These are phyloP conservation scores for Talinum fruticosum DNA, from an alignment of 148 eudicot species.

Conservation along the genomic window DNA sequence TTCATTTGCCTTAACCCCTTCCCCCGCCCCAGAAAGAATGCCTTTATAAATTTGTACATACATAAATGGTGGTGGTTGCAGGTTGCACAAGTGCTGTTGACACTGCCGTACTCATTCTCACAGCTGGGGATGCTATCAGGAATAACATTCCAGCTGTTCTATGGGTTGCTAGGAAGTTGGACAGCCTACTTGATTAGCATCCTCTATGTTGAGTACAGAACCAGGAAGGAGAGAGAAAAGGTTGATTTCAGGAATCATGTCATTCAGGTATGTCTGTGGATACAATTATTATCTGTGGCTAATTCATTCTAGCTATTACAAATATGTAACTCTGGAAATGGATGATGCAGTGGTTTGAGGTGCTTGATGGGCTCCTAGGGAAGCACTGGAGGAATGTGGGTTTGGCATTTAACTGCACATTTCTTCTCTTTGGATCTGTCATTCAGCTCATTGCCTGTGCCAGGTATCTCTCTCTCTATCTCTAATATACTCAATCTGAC, in stretches of 20 bases:
- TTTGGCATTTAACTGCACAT: constrained; percentile 88
- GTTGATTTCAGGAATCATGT: constrained; percentile 93
- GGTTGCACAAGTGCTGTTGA: constrained; percentile 94
- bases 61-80: constrained; percentile 28
- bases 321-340: too few relatives aligned
- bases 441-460: constrained; percentile 98
- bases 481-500: neutral
- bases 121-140: constrained; percentile 92
- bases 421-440: constrained; percentile 92
- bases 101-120: constrained; percentile 94
- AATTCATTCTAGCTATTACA: too few relatives aligned
- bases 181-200: constrained; percentile 88
- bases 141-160: constrained; percentile 70
- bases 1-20: neutral
- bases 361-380: constrained; percentile 88
- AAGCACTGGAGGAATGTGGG: constrained; percentile 97
- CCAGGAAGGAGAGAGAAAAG: constrained; percentile 89
- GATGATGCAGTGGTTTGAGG: constrained; percentile 93
- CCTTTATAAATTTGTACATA: neutral
- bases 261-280: constrained; percentile 94
- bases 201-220: constrained; percentile 90
- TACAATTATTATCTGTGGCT: too few relatives aligned
- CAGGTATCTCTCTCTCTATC: constrained; percentile 40
- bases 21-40: too few relatives aligned
- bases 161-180: constrained; percentile 90